Conservation (phyloP, 495 filamentous ascomycete genomes). For the Hypoxylon lienhwacheense region DNA sequence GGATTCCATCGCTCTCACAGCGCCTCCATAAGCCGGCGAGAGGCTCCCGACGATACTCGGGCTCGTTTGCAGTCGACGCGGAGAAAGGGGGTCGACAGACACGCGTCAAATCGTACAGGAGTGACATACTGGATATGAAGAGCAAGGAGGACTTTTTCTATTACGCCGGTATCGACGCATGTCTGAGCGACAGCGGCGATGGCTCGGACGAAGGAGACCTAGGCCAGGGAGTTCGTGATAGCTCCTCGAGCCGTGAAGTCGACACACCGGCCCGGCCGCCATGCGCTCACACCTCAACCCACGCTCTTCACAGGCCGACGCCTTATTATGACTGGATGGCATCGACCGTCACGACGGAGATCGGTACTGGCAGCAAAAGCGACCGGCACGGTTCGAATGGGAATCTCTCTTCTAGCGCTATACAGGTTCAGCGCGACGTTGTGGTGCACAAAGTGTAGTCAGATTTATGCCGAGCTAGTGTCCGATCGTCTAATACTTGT, state of each 20-base stretch:
- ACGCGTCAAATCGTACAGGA: conserved; percentile 14
- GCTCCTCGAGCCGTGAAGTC: conserved; percentile 5
- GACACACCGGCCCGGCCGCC: conserved; percentile 14
- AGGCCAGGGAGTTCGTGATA: background rate
- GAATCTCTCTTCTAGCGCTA: conserved; percentile 13
- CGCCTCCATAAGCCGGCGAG: conserved; percentile 21
- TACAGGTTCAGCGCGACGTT: conserved; percentile 25
- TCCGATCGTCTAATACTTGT: too few species aligned
- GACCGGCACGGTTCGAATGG: background rate
- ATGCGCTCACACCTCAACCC: conserved; percentile 8
- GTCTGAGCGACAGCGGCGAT: conserved; percentile 5
- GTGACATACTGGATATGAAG: conserved; percentile 7
- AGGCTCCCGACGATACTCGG: conserved; percentile 6
- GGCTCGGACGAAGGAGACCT: conserved; percentile 6
- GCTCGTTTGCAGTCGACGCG: background rate
- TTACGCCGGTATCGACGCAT: conserved; percentile 1
- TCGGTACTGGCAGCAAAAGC: conserved; percentile 9
- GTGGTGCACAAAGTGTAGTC: conserved; percentile 18
- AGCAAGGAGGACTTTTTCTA: conserved; percentile 19
- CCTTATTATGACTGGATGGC: conserved; percentile 21
- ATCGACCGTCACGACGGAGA: conserved; percentile 28
- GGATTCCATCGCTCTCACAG: conserved; percentile 40
- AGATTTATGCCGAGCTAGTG: background rate
- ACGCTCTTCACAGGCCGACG: background rate
- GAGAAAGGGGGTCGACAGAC: conserved; percentile 18